Evolutionary conservation across 1,284 basidiomycete genomes (phyloP).

Genomic region (Sporisorium scitamineum): DNA sequence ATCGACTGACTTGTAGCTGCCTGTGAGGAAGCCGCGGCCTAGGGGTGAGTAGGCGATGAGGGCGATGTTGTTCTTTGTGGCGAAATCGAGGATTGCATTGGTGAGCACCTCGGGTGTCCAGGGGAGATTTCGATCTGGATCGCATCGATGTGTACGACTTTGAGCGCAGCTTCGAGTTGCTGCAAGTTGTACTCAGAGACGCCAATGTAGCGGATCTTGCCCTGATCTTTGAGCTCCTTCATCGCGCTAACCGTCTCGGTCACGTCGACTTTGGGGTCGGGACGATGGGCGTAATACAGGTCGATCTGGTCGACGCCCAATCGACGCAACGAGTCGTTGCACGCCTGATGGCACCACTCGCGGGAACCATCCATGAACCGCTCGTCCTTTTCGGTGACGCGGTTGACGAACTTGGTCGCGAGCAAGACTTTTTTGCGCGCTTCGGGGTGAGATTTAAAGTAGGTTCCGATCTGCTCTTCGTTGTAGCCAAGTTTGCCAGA

Average conservation of each 20-base stretch:
- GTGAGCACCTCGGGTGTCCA: slow-evolving; percentile 62
- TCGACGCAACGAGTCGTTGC: slow-evolving; percentile 66
- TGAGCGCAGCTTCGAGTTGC: slow-evolving; percentile 39
- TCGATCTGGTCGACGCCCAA: slow-evolving; percentile 69
- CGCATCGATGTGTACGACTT: slow-evolving; percentile 70
- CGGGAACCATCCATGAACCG: slow-evolving; percentile 39
- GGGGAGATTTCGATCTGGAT: slow-evolving; percentile 72
- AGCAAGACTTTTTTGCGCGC: slow-evolving; percentile 70
- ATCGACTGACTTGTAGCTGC: slow-evolving; percentile 33
- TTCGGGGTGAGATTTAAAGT: slow-evolving; percentile 62
- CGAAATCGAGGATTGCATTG: slow-evolving; percentile 59
- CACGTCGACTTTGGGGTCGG: slow-evolving; percentile 73
- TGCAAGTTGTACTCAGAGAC: slow-evolving; percentile 70
- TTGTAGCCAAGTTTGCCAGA: slow-evolving; percentile 64
- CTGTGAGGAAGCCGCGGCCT: slow-evolving; percentile 54
- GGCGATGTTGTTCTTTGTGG: slow-evolving; percentile 40
- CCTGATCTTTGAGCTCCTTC: slow-evolving; percentile 79
- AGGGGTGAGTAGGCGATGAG: slow-evolving; percentile 56
- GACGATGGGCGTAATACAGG: slow-evolving; percentile 71
- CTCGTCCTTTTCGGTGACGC: slow-evolving; percentile 37
- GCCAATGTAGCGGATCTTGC: slow-evolving; percentile 80
- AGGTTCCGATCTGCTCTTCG: slow-evolving; percentile 69
- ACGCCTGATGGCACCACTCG: slow-evolving; percentile 67
- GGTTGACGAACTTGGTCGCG: slow-evolving; percentile 70
- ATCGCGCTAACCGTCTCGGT: slow-evolving; percentile 81